Base-by-base conservation (phyloP, 345 rosid genomes). In the Pseudoturritis turrita region DNA sequence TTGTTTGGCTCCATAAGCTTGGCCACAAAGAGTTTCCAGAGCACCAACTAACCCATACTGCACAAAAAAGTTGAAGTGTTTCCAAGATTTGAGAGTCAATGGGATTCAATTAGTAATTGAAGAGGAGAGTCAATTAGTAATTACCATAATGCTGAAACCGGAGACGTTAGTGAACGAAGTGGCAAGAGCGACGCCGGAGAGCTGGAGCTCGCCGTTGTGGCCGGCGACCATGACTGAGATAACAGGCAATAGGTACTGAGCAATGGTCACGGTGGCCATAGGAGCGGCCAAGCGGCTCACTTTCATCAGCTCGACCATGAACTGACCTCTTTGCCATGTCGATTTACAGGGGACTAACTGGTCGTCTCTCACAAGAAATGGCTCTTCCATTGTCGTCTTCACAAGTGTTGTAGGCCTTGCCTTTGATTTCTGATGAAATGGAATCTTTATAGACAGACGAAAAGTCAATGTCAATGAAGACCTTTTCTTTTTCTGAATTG, bases 1-100 rank as follows among this genome's bases (percentile, higher is more conserved):
- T 22, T 68, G 67, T 68, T 60, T 50, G 33, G 78, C 78, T 68
- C 78, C 78, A 67, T 59, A 75, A 60, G 78, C 78, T 75, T 75
- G 78, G 10, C 69, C 78, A 59, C 78, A 66, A 11, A 75, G 73
- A 59, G 68, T 75, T 59, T 75, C 78, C 1, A 75, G 35, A 12
- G 78, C 78, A 51, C 78, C 68, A 4, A 51, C 73, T 59, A 67
- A 47, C 2, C 78, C 73, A 40, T 2, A 47, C 77, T 74, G 25
- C 17, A 63, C n/a, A 72, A 49, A 14, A 62, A 10, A 35, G n/a
- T 35, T 35, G 21, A 46, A 18, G 6, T 2, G n/a, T n/a, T n/a
- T n/a, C n/a, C n/a, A 67, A 40, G 22, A 23, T 6, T 39, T 51
- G 25, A 66, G 23, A 51, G 46, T 51, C 7, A 2, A 17, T 6